Evolutionary conservation across 140 eudicot genomes (phyloP).

Genomic region (Bidens hawaiensis): DNA sequence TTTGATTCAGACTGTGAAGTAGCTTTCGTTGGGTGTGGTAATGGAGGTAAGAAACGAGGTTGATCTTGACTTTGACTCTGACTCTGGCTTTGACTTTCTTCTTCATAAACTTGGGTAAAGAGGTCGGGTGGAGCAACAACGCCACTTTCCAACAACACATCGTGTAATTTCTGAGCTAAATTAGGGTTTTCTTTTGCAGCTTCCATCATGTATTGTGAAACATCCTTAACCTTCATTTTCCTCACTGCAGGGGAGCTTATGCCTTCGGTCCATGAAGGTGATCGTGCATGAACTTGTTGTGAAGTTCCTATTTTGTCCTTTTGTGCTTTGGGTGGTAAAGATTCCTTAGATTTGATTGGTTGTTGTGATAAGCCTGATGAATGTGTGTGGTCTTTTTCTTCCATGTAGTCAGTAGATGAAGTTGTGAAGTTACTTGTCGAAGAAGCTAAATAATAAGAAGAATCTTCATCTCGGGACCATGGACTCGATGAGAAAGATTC

Average conservation of each 20-base stretch:
- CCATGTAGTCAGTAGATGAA: constrained; percentile 45
- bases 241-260: constrained; percentile 84
- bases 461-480: constrained; percentile 42
- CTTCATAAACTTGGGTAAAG: constrained; percentile 71
- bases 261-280: constrained; percentile 99
- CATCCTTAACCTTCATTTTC: constrained; percentile 90
- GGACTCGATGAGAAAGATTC: constrained; percentile 47
- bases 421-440: constrained; percentile 36
- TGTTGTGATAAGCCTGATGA: constrained; percentile 23
- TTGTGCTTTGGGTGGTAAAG: constrained; percentile 20
- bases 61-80: constrained; percentile 25
- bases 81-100: constrained; percentile 6
- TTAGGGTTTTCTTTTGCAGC: constrained; percentile 99
- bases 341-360: constrained; percentile 11
- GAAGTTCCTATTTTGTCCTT: constrained; percentile 22
- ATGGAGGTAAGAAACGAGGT: constrained; percentile 60
- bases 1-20: constrained; percentile 34
- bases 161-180: constrained; percentile 90
- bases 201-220: constrained; percentile 92
- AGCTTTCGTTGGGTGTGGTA: constrained; percentile 49
- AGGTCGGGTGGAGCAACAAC: constrained; percentile 92
- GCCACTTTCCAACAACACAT: constrained; percentile 89
- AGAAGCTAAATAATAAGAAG: constrained; percentile 36
- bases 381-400: constrained; percentile 33
- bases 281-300: constrained; percentile 51